Conservation (phyloP, 108 stramenopile genomes). For the Conticribra weissflogii region DNA sequence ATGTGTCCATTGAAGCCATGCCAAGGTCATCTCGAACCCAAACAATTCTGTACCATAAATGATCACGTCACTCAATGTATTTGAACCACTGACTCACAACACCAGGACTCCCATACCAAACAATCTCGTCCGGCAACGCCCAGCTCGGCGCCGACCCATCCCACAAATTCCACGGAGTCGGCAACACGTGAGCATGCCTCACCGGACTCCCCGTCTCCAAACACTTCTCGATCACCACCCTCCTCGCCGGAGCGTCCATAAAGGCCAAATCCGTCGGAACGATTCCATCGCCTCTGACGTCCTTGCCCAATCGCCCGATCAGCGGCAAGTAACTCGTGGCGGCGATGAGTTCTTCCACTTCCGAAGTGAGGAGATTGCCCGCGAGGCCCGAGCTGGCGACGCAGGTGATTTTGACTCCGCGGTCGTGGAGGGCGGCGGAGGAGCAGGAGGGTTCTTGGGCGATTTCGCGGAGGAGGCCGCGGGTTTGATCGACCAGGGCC, state of each 20-base stretch:
- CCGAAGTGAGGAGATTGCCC: constrained; percentile 55
- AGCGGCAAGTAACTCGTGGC: constrained; percentile 74
- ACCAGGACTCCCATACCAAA: constrained; percentile 64
- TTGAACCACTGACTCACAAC: constrained; percentile 67
- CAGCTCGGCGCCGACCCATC: constrained; percentile 70
- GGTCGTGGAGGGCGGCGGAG: constrained; percentile 47
- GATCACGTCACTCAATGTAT: constrained; percentile 35
- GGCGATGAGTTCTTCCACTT: constrained; percentile 72
- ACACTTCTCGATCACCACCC: constrained; percentile 63
- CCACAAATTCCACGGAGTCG: constrained; percentile 79
- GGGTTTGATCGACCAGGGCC: constrained; percentile 79
- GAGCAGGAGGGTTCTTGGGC: constrained; percentile 52
- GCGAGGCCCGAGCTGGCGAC: constrained; percentile 56
- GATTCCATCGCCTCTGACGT: constrained; percentile 72
- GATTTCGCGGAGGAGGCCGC: constrained; percentile 71
- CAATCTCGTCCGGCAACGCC: constrained; percentile 51
- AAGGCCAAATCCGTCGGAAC: constrained; percentile 73
- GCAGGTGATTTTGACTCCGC: constrained; percentile 68
- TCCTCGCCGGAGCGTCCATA: constrained; percentile 65
- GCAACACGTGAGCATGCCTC: constrained; percentile 76
- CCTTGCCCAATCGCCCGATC: constrained; percentile 39
- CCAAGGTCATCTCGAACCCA: too few species aligned
- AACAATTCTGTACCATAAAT: too few species aligned
- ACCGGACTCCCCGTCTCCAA: constrained; percentile 49
- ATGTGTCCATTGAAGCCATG: too few species aligned